Conservation (phyloP, 805 yeast genomes). For the Metschnikowia borealis region DNA sequence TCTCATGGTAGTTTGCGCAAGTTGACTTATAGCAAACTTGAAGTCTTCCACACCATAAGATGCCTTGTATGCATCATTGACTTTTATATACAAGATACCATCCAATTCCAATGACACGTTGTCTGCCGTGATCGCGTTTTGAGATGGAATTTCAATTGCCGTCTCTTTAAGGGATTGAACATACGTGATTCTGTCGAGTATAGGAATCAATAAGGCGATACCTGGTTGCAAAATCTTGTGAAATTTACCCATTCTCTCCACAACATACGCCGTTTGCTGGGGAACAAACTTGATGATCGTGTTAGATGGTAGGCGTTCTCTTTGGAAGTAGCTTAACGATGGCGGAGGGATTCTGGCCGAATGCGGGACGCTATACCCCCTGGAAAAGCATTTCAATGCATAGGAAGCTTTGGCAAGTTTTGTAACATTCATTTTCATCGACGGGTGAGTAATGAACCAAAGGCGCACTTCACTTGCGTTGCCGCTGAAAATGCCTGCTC, state of each 20-base stretch:
- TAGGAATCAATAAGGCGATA: slow-evolving; percentile 65
- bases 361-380: slow-evolving; percentile 9
- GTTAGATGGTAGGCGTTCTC: slow-evolving; percentile 64
- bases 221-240: slow-evolving; percentile 67
- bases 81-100: slow-evolving; percentile 75
- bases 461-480: background rate
- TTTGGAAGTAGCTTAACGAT: slow-evolving; percentile 54
- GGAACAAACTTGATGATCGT: slow-evolving; percentile 78
- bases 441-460: background rate
- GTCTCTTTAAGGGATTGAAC: slow-evolving; percentile 80
- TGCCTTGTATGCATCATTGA: slow-evolving; percentile 79
- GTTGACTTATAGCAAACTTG: slow-evolving; percentile 76
- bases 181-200: slow-evolving; percentile 71
- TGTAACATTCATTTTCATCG: slow-evolving; percentile 3
- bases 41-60: slow-evolving; percentile 87
- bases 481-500: slow-evolving; percentile 3
- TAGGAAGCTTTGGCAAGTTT: background rate
- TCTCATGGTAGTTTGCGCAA: slow-evolving; percentile 90
- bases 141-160: slow-evolving; percentile 82
- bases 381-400: background rate
- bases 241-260: slow-evolving; percentile 87
- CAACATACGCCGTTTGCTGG: slow-evolving; percentile 88
- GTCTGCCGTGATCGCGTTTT: slow-evolving; percentile 81
- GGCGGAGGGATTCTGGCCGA: slow-evolving; percentile 9
- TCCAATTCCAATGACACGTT: slow-evolving; percentile 82